Percentiles rank a stretch among this genome's conserved stretches.
These are phyloP conservation scores for Rhododendron kiyosumense DNA, from an alignment of 148 eudicot genomes.

Conservation along the genomic window DNA sequence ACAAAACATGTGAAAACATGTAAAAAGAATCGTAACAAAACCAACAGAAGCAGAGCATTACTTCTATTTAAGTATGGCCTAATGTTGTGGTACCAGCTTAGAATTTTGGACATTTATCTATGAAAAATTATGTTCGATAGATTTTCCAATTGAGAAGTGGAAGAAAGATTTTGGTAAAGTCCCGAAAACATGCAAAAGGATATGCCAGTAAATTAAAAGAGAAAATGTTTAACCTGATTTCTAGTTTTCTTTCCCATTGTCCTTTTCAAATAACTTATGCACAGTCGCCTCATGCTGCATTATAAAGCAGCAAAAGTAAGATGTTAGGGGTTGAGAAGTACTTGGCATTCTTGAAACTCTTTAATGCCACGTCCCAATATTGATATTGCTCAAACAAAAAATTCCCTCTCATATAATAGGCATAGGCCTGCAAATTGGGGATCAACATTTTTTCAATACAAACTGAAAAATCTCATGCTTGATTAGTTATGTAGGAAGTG, in stretches of 20 bases:
- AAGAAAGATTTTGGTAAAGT: not conserved
- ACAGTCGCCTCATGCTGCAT: not conserved
- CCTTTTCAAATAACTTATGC: not conserved
- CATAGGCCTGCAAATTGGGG: slow-evolving; percentile 64
- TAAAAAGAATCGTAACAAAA: too few species aligned
- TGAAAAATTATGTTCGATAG: too few species aligned
- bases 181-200: slow-evolving; percentile 3
- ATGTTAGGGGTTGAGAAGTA: slow-evolving; percentile 10
- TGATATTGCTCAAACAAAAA: slow-evolving; percentile 89
- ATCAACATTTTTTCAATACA: not conserved
- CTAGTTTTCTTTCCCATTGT: not conserved
- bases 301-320: not conserved
- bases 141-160: not conserved
- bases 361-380: slow-evolving; percentile 78
- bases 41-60: too few species aligned
- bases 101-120: too few species aligned
- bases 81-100: too few species aligned
- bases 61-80: too few species aligned
- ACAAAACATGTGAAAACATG: too few species aligned
- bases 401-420: slow-evolving; percentile 82
- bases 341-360: slow-evolving; percentile 96
- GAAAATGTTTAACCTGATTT: not conserved
- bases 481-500: not conserved
- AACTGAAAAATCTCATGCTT: not conserved
- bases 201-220: not conserved